phyloP scores from a whole-genome alignment of 1,284 basidiomycete species.

The Butyriboletus appendiculatus region DNA sequence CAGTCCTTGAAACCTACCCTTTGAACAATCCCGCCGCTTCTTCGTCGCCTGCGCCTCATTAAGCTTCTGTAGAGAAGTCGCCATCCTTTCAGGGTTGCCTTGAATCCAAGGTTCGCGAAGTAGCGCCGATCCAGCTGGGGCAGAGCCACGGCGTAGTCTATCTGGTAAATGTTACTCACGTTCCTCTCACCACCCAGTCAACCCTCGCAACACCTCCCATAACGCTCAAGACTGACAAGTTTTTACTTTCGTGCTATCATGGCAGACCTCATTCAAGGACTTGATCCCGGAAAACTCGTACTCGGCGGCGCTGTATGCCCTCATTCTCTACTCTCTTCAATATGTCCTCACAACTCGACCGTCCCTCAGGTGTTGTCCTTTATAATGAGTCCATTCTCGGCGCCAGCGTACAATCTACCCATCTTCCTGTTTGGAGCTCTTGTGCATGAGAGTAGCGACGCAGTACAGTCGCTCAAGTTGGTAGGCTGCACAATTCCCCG shows the following conservation, averaged over 20 bases:
- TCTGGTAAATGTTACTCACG: constrained; percentile 14
- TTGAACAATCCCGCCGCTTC: not conserved
- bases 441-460: constrained; percentile 66
- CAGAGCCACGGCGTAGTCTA: not conserved
- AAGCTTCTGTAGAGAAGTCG: not conserved
- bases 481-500: constrained; percentile 39
- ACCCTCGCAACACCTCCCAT: not conserved
- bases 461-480: constrained; percentile 59
- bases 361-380: constrained; percentile 54
- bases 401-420: constrained; percentile 71
- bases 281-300: constrained; percentile 70
- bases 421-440: constrained; percentile 76
- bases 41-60: not conserved
- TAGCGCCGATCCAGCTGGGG: not conserved
- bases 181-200: not conserved
- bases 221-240: not conserved
- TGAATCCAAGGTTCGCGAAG: not conserved
- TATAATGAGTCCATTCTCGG: constrained; percentile 53
- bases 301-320: constrained; percentile 58
- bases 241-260: constrained; percentile 2
- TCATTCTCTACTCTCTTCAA: not conserved
- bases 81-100: not conserved
- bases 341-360: not conserved
- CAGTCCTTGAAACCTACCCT: not conserved
- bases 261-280: constrained; percentile 62